Conservation (phyloP, 345 rosid genomes). For the Euphorbia lathyris region DNA sequence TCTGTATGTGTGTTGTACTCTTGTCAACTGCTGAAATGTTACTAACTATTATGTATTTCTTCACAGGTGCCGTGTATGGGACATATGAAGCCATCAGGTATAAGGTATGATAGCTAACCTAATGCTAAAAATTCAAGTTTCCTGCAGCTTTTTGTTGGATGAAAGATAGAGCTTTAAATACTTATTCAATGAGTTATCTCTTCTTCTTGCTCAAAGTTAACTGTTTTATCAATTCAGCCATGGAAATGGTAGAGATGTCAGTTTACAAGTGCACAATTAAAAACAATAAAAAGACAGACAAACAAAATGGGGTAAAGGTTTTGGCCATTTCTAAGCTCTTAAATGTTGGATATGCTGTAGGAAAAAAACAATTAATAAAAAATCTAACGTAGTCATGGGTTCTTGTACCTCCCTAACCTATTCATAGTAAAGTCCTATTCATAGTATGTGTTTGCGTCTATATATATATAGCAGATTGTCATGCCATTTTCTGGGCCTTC, state of each 20-base stretch:
- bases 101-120: conserved; percentile 23
- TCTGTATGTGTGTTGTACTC: background rate
- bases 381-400: background rate
- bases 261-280: background rate
- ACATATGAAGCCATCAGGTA: conserved; percentile 57
- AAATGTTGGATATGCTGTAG: background rate
- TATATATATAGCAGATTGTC: too few species aligned
- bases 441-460: too few species aligned
- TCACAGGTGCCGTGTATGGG: conserved; percentile 61
- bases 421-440: too few species aligned
- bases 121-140: background rate
- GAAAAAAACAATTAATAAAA: background rate
- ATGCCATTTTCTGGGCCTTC: background rate
- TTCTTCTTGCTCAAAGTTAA: background rate
- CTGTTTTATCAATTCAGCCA: background rate
- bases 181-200: background rate
- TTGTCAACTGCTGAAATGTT: background rate
- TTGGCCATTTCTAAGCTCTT: background rate
- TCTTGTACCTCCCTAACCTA: background rate
- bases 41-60: conserved; percentile 1
- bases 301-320: background rate
- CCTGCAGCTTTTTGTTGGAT: background rate
- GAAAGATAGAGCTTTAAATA: background rate
- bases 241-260: background rate
- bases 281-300: background rate